phyloP scores from a whole-genome alignment of 1,139 yeast genomes.

The Suhomyces taliae region DNA sequence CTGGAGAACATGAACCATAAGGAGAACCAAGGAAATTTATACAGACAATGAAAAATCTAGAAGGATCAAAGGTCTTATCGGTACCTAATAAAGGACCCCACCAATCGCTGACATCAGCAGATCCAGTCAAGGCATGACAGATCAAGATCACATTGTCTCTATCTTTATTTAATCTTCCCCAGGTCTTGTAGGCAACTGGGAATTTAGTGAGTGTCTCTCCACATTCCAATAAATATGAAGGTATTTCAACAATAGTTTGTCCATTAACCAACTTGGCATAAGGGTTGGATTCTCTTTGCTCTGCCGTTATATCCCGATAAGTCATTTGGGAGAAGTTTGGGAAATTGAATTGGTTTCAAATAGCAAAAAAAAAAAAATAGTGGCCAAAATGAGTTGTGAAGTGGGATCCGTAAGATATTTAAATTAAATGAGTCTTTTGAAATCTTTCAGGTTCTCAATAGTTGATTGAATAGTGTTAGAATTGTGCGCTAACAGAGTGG shows the following conservation, averaged over 20 bases:
- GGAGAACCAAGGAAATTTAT: slow-evolving; percentile 93
- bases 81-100: slow-evolving; percentile 96
- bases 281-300: slow-evolving; percentile 56
- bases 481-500: too few species aligned
- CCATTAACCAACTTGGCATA: slow-evolving; percentile 71
- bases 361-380: background rate
- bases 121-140: slow-evolving; percentile 94
- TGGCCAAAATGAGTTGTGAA: background rate
- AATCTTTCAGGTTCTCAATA: background rate
- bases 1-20: slow-evolving; percentile 93
- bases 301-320: slow-evolving; percentile 44
- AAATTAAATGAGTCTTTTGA: background rate
- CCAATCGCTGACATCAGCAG: slow-evolving; percentile 95
- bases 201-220: slow-evolving; percentile 72
- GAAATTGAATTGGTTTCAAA: background rate
- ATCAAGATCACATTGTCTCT: slow-evolving; percentile 79
- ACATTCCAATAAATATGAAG: slow-evolving; percentile 73
- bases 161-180: slow-evolving; percentile 71
- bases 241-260: slow-evolving; percentile 81
- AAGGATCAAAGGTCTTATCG: slow-evolving; percentile 86
- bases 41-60: slow-evolving; percentile 81
- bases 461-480: too few species aligned
- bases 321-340: slow-evolving; percentile 4
- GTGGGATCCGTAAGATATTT: background rate
- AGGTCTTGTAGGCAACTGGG: slow-evolving; percentile 93